Conservation (phyloP, 257 asterid genomes). For the Scutellaria barbata region DNA sequence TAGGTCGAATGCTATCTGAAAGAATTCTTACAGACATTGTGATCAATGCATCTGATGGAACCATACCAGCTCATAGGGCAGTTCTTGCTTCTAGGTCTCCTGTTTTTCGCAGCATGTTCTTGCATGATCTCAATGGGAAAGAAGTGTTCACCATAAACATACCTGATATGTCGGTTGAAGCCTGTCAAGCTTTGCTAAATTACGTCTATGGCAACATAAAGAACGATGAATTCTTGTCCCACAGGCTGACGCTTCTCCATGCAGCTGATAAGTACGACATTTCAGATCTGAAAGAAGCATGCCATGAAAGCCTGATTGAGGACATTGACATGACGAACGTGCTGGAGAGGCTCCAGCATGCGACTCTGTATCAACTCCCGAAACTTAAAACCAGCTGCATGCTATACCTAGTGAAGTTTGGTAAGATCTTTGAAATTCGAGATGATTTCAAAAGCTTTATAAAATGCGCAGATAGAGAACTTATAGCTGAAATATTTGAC, state of each 20-base stretch:
- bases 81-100: slow-evolving; percentile 93
- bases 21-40: slow-evolving; percentile 77
- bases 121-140: slow-evolving; percentile 78
- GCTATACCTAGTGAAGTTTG: slow-evolving; percentile 83
- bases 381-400: slow-evolving; percentile 79
- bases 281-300: slow-evolving; percentile 75
- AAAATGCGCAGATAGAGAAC: slow-evolving; percentile 72
- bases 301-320: slow-evolving; percentile 85
- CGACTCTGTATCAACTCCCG: slow-evolving; percentile 68
- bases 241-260: slow-evolving; percentile 71
- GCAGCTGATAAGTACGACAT: slow-evolving; percentile 88
- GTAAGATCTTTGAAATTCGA: slow-evolving; percentile 75
- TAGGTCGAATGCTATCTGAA: slow-evolving; percentile 83
- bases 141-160: slow-evolving; percentile 63
- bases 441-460: slow-evolving; percentile 71
- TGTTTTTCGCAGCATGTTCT: slow-evolving; percentile 89
- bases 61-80: slow-evolving; percentile 81
- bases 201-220: slow-evolving; percentile 76
- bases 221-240: slow-evolving; percentile 64
- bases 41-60: slow-evolving; percentile 76
- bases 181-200: slow-evolving; percentile 72
- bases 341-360: slow-evolving; percentile 82
- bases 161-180: slow-evolving; percentile 78
- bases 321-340: slow-evolving; percentile 77
- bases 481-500: slow-evolving; percentile 66